A percentile compares a stretch with the other conserved stretches of the same genome.
Conservation (phyloP, 176 grass and related monocot genomes). For the Eleusine coracana region DNA sequence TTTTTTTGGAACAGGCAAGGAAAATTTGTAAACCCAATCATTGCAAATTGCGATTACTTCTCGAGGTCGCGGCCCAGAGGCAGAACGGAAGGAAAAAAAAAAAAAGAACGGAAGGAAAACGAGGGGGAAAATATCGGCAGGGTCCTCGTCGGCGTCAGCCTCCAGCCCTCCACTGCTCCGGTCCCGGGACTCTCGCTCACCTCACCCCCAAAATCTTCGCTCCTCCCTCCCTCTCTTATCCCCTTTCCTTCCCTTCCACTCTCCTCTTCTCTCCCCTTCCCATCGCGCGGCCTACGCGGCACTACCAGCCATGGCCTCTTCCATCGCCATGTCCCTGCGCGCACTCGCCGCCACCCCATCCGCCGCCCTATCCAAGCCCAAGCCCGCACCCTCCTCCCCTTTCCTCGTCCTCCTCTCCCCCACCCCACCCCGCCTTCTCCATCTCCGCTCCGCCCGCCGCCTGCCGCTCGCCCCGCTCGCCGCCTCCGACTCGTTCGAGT, state of each 20-base stretch:
- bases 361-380: constrained; percentile 18
- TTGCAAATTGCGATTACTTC: too few relatives aligned
- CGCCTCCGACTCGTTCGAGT: constrained; percentile 34
- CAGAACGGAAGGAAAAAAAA: background rate
- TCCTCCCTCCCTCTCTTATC: background rate
- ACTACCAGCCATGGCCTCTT: constrained; percentile 39
- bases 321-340: constrained; percentile 39
- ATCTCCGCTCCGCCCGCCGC: constrained; percentile 34
- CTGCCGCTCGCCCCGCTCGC: constrained; percentile 39
- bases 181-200: background rate
- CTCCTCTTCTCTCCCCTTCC: background rate
- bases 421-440: constrained; percentile 15
- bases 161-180: background rate
- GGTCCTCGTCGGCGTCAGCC: background rate
- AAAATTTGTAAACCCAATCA: too few relatives aligned
- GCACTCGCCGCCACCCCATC: constrained; percentile 28
- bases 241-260: background rate
- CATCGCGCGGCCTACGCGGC: background rate
- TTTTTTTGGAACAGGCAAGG: too few relatives aligned
- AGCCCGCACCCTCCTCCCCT: background rate
- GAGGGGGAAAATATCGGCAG: background rate
- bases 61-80: too few relatives aligned
- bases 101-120: background rate
- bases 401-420: constrained; percentile 48
- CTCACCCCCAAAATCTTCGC: constrained; percentile 11